phyloP scores from a whole-genome alignment of 2,329 filamentous ascomycete genomes.

The Ophiostoma sp. region DNA sequence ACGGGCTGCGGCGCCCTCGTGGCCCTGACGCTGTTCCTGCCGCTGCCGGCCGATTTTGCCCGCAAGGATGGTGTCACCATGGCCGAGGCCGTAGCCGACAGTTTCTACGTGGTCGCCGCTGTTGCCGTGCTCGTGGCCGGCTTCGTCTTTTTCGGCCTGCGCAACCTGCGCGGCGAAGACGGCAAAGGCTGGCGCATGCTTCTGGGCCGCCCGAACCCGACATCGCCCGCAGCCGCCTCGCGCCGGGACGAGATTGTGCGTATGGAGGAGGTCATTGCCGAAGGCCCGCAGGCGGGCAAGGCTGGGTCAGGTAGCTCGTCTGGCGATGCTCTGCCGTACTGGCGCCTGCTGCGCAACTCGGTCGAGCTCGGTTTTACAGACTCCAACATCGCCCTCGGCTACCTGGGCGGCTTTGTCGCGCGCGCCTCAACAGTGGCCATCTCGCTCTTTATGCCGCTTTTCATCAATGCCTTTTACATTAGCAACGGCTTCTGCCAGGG shows the following conservation, averaged over 20 bases:
- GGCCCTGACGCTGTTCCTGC: constrained; percentile 78
- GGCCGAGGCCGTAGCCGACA: constrained; percentile 72
- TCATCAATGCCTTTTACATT: constrained; percentile 88
- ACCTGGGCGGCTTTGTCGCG: constrained; percentile 91
- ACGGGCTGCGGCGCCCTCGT: constrained; percentile 90
- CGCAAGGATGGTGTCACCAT: constrained; percentile 70
- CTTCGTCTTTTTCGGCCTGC: constrained; percentile 77
- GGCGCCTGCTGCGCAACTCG: constrained; percentile 61
- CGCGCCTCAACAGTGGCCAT: constrained; percentile 93
- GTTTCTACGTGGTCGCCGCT: constrained; percentile 81
- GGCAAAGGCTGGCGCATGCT: constrained; percentile 69
- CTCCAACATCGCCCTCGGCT: constrained; percentile 78
- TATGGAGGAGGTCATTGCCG: constrained; percentile 24
- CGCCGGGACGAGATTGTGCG: constrained; percentile 19
- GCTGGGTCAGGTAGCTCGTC: neutral
- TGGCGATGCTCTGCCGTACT: constrained; percentile 50
- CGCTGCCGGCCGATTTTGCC: constrained; percentile 77
- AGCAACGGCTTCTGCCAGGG: constrained; percentile 74
- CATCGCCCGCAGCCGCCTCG: neutral
- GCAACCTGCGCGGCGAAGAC: constrained; percentile 68
- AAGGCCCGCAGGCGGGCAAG: neutral
- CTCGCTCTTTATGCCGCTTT: constrained; percentile 90
- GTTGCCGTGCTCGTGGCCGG: constrained; percentile 72
- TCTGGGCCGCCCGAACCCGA: constrained; percentile 43
- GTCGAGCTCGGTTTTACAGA: constrained; percentile 72